Conservation (phyloP, 305 asterid species). For the Fraxinus floribunda region DNA sequence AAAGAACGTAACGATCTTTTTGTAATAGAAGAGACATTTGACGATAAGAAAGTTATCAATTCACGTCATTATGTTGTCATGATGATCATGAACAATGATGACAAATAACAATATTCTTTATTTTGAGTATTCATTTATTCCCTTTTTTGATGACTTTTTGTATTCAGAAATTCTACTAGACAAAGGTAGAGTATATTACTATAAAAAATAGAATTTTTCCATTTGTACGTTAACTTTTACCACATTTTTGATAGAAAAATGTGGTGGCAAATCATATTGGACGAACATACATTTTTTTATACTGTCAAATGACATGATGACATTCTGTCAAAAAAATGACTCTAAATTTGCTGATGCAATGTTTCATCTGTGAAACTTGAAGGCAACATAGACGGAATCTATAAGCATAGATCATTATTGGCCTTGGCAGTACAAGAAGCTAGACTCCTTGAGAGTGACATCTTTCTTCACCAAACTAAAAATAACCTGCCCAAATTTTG, state of each 20-base stretch:
- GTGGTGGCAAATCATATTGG: too few relatives aligned
- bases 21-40: neutral
- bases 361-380: slow-evolving; percentile 22
- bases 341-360: slow-evolving; percentile 6
- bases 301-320: too few relatives aligned
- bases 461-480: slow-evolving; percentile 15
- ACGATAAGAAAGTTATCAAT: neutral
- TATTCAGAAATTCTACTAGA: neutral
- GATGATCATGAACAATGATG: too few relatives aligned
- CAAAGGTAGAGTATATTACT: neutral
- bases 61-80: neutral
- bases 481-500: slow-evolving; percentile 23
- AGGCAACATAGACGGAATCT: slow-evolving; percentile 38
- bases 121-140: neutral
- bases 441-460: slow-evolving; percentile 38
- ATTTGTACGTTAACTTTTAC: too few relatives aligned
- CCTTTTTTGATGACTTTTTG: neutral
- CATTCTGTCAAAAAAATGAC: too few relatives aligned
- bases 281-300: too few relatives aligned
- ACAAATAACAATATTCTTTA: too few relatives aligned
- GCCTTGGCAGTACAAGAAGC: slow-evolving; percentile 26
- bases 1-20: neutral
- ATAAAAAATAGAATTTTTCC: too few relatives aligned
- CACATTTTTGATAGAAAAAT: too few relatives aligned
- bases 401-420: slow-evolving; percentile 36